These are phyloP conservation scores for Barnettozyma californica DNA, from an alignment of 805 yeast species.

Conservation along the genomic window DNA sequence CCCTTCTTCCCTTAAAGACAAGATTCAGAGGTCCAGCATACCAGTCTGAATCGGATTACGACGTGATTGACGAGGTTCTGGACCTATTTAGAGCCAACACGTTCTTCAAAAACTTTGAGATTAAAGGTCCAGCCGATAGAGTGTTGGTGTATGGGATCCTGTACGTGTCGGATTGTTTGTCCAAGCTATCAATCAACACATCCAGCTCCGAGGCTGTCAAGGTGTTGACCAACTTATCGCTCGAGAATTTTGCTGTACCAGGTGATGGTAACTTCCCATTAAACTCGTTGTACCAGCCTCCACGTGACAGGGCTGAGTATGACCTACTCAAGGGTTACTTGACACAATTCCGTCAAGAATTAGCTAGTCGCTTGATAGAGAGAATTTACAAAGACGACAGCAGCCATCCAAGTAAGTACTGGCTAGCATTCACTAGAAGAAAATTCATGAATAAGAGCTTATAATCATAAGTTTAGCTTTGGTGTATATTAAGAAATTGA, in stretches of 20 bases:
- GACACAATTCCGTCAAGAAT: slow-evolving; percentile 92
- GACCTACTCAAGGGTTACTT: slow-evolving; percentile 78
- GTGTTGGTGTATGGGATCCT: slow-evolving; percentile 89
- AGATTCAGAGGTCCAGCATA: slow-evolving; percentile 88
- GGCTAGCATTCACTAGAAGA: slow-evolving; percentile 95
- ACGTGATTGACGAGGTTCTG: slow-evolving; percentile 84
- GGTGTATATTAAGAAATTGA: not conserved
- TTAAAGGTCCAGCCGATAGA: slow-evolving; percentile 92
- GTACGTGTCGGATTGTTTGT: slow-evolving; percentile 79
- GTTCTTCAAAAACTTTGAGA: slow-evolving; percentile 94
- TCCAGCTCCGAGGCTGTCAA: slow-evolving; percentile 56
- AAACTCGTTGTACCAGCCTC: slow-evolving; percentile 70
- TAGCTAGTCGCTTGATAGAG: slow-evolving; percentile 72
- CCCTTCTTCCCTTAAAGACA: slow-evolving; percentile 80
- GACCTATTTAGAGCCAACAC: slow-evolving; percentile 95
- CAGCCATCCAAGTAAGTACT: slow-evolving; percentile 73
- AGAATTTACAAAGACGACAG: slow-evolving; percentile 62
- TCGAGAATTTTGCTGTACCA: slow-evolving; percentile 86
- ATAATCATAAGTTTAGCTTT: slow-evolving; percentile 26
- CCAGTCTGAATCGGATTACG: slow-evolving; percentile 72
- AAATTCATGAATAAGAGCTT: slow-evolving; percentile 92
- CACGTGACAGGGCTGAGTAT: slow-evolving; percentile 67
- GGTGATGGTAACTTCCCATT: slow-evolving; percentile 95
- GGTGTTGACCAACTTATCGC: slow-evolving; percentile 73
- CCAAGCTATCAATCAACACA: slow-evolving; percentile 47